Percentiles rank a stretch among this genome's conserved stretches.
Conservation (phyloP, 331 rosid genomes). For the Saraca asoca region DNA sequence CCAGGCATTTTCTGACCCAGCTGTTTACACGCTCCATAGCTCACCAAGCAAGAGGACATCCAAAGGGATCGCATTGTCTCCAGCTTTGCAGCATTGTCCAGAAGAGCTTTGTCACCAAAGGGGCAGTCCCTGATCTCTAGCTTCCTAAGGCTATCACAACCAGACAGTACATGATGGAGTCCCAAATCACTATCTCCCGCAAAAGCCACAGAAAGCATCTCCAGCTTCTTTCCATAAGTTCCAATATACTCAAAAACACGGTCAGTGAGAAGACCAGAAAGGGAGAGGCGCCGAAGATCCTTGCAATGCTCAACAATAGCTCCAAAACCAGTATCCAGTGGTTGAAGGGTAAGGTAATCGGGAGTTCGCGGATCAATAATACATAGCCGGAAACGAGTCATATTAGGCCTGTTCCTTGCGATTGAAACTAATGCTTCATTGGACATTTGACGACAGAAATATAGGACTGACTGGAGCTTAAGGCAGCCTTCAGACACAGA, state of each 20-base stretch:
- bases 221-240: slow-evolving; percentile 72
- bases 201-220: slow-evolving; percentile 93
- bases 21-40: slow-evolving; percentile 90
- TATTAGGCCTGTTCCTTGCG: slow-evolving; percentile 75
- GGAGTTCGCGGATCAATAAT: slow-evolving; percentile 81
- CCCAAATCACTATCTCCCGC: slow-evolving; percentile 92
- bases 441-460: slow-evolving; percentile 90
- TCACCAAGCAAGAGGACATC: slow-evolving; percentile 95
- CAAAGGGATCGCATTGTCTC: slow-evolving; percentile 99
- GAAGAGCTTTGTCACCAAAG: slow-evolving; percentile 91
- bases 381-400: slow-evolving; percentile 83
- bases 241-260: slow-evolving; percentile 79
- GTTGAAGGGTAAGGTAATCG: slow-evolving; percentile 64
- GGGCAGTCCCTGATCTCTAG: slow-evolving; percentile 96
- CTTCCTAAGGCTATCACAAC: slow-evolving; percentile 86
- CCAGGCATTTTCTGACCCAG: slow-evolving; percentile 85
- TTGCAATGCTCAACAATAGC: slow-evolving; percentile 92
- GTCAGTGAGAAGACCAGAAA: slow-evolving; percentile 87
- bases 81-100: slow-evolving; percentile 97
- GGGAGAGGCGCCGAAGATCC: slow-evolving; percentile 79
- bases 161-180: slow-evolving; percentile 80
- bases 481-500: slow-evolving; percentile 90
- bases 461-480: slow-evolving; percentile 81
- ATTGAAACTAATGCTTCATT: slow-evolving; percentile 78
- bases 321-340: slow-evolving; percentile 86